Evolutionary conservation across 495 filamentous ascomycete genomes (phyloP), one percentile per base, ranked within the genome.

Genomic region (Elaphomyces granulatus): DNA sequence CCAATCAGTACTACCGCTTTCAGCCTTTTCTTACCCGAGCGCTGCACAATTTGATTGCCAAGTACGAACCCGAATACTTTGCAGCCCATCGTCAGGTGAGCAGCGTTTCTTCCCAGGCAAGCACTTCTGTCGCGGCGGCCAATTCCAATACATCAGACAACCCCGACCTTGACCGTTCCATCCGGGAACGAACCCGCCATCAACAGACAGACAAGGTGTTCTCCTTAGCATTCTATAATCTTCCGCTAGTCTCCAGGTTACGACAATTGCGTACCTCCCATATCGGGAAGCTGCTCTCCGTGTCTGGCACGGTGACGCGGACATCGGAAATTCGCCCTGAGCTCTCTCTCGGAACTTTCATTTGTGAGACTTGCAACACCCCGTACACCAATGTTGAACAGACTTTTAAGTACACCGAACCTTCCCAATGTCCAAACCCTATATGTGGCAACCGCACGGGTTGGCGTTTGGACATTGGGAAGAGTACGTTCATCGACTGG

Each of bases 401-500:
- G 60, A 94, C 84, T 2, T 99, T 99, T 64, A 76, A 84, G 43
- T 99, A 94, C 59, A 95, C 87, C 2, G 90, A 99, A 52, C 90
- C 90, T 9, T 82, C 85, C 2, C 85, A 95, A 63, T 99, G 90
- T 50, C 90, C 90, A 0, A 96, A 95, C 49, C 46, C 68, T n/a
- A 78, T 71, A n/a, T 99, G 90, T 53, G 75, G 75, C 41, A 99
- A 99, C 63, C 78, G 88, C 18, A 61, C 71, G 35, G 86, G 81
- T 15, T 99, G 90, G 90, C 76, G 85, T 17, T 66, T 99, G 3
- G 88, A 99, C 48, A 96, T 99, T 53, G 74, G 85, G 33, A 90
- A 94, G 57, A 94, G 87, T 54, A 94, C 87, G 2, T 99, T 99
- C 51, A 81, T 96, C 15, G 90, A 99, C 60, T 99, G 90, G 90